Conservation (phyloP, 2,329 filamentous ascomycete species). For the Trichoderma pleuroti region DNA sequence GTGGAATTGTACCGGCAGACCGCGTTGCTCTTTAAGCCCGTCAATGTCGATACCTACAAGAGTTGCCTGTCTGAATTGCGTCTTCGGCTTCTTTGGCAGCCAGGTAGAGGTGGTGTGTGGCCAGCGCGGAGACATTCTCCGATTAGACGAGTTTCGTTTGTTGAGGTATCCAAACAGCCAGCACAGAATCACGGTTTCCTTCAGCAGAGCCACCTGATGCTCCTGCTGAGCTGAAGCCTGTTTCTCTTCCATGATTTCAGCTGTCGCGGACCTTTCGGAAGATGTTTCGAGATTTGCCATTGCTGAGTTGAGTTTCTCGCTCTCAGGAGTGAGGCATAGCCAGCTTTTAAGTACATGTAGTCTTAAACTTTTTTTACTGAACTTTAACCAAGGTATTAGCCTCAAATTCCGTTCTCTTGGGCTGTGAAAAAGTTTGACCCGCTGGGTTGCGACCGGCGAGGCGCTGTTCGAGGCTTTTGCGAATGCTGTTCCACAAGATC, state of each 20-base stretch:
- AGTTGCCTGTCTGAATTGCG: neutral
- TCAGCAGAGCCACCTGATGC: conserved; percentile 13
- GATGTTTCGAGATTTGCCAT: neutral
- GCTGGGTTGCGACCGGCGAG: neutral
- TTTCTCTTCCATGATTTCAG: conserved; percentile 4
- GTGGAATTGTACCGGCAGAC: conserved; percentile 12
- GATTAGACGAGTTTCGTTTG: neutral
- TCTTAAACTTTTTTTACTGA: neutral
- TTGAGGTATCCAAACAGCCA: conserved; percentile 16
- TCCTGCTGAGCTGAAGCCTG: neutral
- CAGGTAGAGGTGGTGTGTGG: neutral
- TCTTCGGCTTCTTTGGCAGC: neutral
- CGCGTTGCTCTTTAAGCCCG: conserved; percentile 7
- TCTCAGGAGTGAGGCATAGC: neutral
- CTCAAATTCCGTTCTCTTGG: neutral
- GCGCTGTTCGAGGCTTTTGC: neutral
- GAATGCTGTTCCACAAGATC: neutral
- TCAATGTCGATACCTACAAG: conserved; percentile 18
- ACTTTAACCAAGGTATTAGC: neutral
- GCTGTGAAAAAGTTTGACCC: neutral
- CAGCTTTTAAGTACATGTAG: neutral
- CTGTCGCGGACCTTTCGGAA: neutral
- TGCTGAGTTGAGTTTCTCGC: neutral
- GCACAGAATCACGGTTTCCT: conserved; percentile 12
- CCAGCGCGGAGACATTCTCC: neutral